Conservation (phyloP, 148 eudicot genomes). For the Cornus florida region DNA sequence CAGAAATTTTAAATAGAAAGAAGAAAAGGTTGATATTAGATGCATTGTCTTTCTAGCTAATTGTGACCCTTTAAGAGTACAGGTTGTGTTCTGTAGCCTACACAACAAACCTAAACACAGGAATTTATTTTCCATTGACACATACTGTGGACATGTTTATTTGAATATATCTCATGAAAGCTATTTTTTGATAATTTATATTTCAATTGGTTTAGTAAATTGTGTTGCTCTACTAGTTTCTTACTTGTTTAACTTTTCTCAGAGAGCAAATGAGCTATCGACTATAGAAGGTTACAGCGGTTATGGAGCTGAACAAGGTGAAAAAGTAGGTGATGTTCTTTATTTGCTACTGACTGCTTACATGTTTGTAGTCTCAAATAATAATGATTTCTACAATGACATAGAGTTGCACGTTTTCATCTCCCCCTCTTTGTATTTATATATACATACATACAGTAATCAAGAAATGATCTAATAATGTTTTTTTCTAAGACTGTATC, state of each 20-base stretch:
- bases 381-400: background rate
- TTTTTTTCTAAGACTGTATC: too few relatives aligned
- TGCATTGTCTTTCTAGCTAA: too few relatives aligned
- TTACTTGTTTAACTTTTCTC: constrained; percentile 18
- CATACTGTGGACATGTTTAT: background rate
- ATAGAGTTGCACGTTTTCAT: too few relatives aligned
- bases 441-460: too few relatives aligned
- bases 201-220: background rate
- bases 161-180: too few relatives aligned
- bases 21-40: too few relatives aligned
- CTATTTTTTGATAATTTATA: background rate
- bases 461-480: too few relatives aligned
- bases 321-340: constrained; percentile 48
- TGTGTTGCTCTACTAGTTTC: background rate
- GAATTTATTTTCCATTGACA: background rate
- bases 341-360: background rate
- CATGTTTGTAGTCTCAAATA: background rate
- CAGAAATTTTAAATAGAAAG: too few relatives aligned
- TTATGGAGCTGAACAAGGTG: constrained; percentile 98
- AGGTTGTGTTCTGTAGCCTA: too few relatives aligned
- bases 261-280: constrained; percentile 70
- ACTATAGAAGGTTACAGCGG: constrained; percentile 83
- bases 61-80: too few relatives aligned
- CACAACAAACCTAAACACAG: background rate
- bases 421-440: too few relatives aligned